phyloP scores from a whole-genome alignment of 352 stramenopile genomes.

The Pythium coloratum region DNA sequence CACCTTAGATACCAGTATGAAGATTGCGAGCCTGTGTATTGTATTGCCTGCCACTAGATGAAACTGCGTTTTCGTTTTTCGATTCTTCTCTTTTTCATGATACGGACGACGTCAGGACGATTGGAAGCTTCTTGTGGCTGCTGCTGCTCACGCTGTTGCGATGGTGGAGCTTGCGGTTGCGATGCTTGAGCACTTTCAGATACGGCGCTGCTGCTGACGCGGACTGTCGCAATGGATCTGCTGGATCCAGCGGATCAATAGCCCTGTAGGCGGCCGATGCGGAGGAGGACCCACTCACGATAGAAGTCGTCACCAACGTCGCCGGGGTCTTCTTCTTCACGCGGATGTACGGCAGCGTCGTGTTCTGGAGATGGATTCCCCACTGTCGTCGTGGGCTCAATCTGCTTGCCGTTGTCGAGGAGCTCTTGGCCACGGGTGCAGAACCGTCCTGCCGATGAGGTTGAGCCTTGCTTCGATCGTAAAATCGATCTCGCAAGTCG shows the following conservation, averaged over 20 bases:
- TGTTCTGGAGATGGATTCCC: constrained; percentile 59
- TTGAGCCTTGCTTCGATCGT: constrained; percentile 19
- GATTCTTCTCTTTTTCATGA: neutral
- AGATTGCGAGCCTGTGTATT: constrained; percentile 5
- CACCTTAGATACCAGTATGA: neutral
- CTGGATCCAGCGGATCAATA: constrained; percentile 1
- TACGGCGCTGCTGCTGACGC: constrained; percentile 51
- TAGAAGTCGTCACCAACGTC: constrained; percentile 12
- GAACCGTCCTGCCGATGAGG: neutral
- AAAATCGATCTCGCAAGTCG: constrained; percentile 35
- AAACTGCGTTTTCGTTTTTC: neutral
- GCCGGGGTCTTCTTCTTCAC: constrained; percentile 58
- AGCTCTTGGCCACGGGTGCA: neutral
- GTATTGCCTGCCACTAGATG: constrained; percentile 8
- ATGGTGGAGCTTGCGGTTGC: constrained; percentile 31
- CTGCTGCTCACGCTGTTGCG: constrained; percentile 14
- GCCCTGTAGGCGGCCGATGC: constrained; percentile 12
- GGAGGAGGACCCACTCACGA: constrained; percentile 20
- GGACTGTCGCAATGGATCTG: neutral
- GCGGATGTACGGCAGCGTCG: constrained; percentile 66
- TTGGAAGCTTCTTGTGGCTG: constrained; percentile 18
- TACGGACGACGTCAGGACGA: constrained; percentile 5
- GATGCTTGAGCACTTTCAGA: constrained; percentile 75
- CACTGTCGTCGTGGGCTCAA: constrained; percentile 41
- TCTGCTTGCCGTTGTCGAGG: neutral